phyloP scores from a whole-genome alignment of 495 filamentous ascomycete genomes.

The Tuber melanosporum region DNA sequence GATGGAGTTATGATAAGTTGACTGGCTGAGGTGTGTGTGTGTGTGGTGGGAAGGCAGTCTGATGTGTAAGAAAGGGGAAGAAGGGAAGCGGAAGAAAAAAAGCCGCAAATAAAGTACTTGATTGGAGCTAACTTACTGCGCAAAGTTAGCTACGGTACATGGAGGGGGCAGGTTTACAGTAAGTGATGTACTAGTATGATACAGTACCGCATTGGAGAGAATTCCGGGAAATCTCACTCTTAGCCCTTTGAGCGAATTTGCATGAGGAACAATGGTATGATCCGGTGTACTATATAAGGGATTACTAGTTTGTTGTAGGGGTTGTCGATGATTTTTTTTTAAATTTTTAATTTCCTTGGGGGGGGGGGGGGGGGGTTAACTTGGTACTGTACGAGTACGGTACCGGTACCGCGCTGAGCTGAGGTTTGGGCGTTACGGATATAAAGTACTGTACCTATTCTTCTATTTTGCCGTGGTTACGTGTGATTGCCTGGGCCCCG shows the following conservation, averaged over 20 bases:
- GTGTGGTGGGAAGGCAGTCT: constrained; percentile 9
- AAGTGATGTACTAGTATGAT: not conserved
- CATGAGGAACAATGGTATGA: not conserved
- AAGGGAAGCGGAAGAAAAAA: constrained; percentile 20
- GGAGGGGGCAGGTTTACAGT: not conserved
- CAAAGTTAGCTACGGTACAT: not conserved
- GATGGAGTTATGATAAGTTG: not conserved
- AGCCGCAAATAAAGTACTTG: constrained; percentile 36
- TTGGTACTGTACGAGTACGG: not conserved
- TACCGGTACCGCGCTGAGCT: not conserved
- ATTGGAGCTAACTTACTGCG: constrained; percentile 21
- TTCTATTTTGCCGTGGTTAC: not conserved
- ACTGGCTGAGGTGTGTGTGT: not conserved
- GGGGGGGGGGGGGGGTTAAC: not conserved
- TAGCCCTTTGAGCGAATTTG: not conserved
- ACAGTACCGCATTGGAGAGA: not conserved
- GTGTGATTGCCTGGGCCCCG: not conserved
- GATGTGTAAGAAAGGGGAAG: not conserved
- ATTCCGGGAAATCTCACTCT: constrained; percentile 1
- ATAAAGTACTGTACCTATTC: not conserved
- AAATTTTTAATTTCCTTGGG: not conserved
- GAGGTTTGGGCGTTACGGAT: not conserved
- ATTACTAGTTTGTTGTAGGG: not conserved
- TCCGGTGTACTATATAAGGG: not conserved
- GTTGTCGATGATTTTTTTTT: not conserved